Evolutionary conservation across 257 asterid species (phyloP), one percentile per base, ranked within the genome.

Genomic region (Capsicum baccatum): DNA sequence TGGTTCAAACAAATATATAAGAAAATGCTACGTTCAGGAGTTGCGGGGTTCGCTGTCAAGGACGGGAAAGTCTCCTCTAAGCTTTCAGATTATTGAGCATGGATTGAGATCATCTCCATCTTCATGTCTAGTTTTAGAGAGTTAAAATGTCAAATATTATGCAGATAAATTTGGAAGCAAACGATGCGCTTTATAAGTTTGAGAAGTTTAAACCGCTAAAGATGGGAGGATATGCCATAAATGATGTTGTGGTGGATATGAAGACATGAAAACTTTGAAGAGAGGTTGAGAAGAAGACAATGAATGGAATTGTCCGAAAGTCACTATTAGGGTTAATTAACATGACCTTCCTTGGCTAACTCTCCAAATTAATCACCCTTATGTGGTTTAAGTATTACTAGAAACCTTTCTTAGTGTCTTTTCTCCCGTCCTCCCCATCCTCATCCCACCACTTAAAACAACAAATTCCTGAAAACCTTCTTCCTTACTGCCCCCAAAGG

Each of bases 101-200:
- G 80, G 12, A 21, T 6, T 74, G 44, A 74, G 80, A 74, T 48
- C 50, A 74, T 19, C 19, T 74, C 60, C 60, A 19, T 48, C 80
- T 74, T 12, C 37, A 50, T 19, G 58, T 74, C 11, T 3, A 6
- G 44, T n/a, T 50, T 26, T 19, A 21, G 6, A 48, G 58, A 74
- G 60, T 50, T 21, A 50, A 74, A 48, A n/a, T 74, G 35, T 50
- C 60, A 19, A 48, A 74, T 19, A n/a, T 19, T 74, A 13, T 47
- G 79, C 39, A 44, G 79, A 71, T 47, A 6, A 6, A 50, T 74
- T 3, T 7, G 1, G 60, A 48, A 48, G 16, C 60, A 11, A 37
- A 37, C 21, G 19, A 21, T 10, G 3, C 6, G 19, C 6, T 19
- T 74, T 48, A 50, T 13, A 74, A n/a, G 59, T 68, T 37, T 39